Percentiles rank a stretch among this genome's conserved stretches.
Evolutionary conservation across 352 stramenopile species (phyloP).

Genomic region (Phytophthora cactorum): DNA sequence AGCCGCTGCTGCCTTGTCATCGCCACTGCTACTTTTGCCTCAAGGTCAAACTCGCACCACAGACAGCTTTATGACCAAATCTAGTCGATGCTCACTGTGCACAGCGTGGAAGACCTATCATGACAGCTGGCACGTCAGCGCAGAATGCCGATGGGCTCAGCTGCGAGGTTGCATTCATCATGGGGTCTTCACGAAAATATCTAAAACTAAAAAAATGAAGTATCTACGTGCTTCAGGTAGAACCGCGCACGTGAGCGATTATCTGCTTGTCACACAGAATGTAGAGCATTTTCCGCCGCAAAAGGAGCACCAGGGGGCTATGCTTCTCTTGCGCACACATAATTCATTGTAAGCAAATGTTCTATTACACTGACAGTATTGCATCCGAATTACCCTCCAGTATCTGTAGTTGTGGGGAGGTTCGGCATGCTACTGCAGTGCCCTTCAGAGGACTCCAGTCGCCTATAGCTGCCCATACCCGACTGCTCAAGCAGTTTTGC

Average conservation of each 20-base stretch:
- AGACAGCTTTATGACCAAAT: not conserved
- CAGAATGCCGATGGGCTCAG: conserved; percentile 18
- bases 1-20: not conserved
- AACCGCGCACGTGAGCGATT: not conserved
- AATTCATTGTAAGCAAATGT: not conserved
- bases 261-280: not conserved
- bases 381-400: not conserved
- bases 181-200: not conserved
- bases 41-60: not conserved
- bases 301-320: too few species aligned
- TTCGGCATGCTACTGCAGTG: conserved; percentile 27
- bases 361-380: not conserved
- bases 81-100: conserved; percentile 4
- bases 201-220: not conserved
- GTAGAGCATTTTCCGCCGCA: too few species aligned
- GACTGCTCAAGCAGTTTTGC: conserved; percentile 32
- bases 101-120: conserved; percentile 3
- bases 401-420: conserved; percentile 6
- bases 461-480: conserved; percentile 30
- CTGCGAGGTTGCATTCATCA: conserved; percentile 1
- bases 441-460: not conserved
- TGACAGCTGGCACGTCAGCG: conserved; percentile 17
- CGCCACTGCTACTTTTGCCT: not conserved
- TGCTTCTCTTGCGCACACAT: not conserved
- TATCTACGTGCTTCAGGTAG: too few species aligned